Base-by-base conservation (phyloP, 169 alveolate species). In the Plasmodium chabaudi region DNA sequence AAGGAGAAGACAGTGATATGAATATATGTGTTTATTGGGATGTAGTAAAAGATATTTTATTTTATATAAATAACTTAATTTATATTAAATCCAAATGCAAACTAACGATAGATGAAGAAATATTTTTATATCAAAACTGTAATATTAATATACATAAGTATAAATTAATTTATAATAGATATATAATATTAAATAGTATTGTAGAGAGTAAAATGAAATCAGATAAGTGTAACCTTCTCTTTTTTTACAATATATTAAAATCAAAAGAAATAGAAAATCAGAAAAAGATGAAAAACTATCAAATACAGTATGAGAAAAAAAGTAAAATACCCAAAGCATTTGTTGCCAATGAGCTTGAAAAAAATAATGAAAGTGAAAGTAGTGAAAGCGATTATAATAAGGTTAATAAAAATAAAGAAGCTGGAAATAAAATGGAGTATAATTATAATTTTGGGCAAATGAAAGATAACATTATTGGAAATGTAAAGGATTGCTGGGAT, bases 101-200 rank as follows among this genome's bases (percentile, higher is more conserved):
- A 61, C 46, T 86, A 60, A 86, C 91, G 1, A 70, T 86, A 19
- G 91, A 86, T 70, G 91, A 86, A 51, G 91, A 86, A 63, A 69
- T 86, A 46, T 86, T 86, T 51, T 44, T 86, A 21, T 86, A 86
- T 65, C 75, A 86, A 60, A 86, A 86, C 59, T 86, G 91, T 57
- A 86, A 70, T 56, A 86, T 86, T 46, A 86, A 86, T 42, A 61
- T 86, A 34, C 91, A 86, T 60, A 86, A 86, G 25, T 51, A 86
- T 64, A 86, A 86, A 55, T 34, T 71, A 13, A 86, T 86, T 10
- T 86, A 86, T 47, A 86, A 86, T 42, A 56, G 91, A 53, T 86
- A 57, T 44, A 70, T 70, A 69, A 86, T 86, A 17, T 46, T 86
- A 12, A 86, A 86, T 25, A 70, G 87, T 27, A 71, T 86, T 9